Base-by-base conservation (phyloP, 2,329 filamentous ascomycete species). In the Periconia macrospinosa region DNA sequence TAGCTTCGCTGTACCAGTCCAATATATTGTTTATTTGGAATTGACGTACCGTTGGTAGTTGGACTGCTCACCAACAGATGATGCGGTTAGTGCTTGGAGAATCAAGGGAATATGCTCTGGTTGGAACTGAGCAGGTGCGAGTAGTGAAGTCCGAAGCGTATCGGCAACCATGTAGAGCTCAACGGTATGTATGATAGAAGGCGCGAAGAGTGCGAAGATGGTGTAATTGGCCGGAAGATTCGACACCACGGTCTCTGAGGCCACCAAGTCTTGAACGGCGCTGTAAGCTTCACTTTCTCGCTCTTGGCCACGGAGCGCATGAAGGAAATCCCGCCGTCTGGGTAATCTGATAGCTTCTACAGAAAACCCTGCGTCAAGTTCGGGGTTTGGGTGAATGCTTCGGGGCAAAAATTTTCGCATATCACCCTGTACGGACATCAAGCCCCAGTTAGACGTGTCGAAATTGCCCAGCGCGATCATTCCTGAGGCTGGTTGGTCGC, bases 111-210 rank as follows among this genome's bases (percentile, higher is more conserved):
- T 58, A 57, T 88, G 72, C 2, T 42, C 27, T 6, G 33, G 2
- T 0, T 71, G 70, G 35, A 93, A 81, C 0, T 69, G 66, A 1
- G 91, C 72, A 1, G 76, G 68, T 14, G 70, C 66, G 1, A 92
- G 72, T 2, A 86, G 60, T 0, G 80, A 85, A 2, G 74, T 71
- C 18, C 81, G 80, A 3, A 96, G 75, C 44, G 82, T 75, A 5
- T 83, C 75, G 0, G 87, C 89, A 8, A 90, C 76, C 20, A 93
- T 74, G 23, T 81, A 76, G 0, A 85, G 77, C 58, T 89, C 88
- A 2, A 93, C 63, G n/a, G 83, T 83, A 59, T 91, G 84, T 15
- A 89, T 76, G 35, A 97, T 84, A 0, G 86, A 86, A 0, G 92
- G 91, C 6, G 94, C 80, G 37, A 94, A 78, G 49, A 87, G 71